phyloP scores from a whole-genome alignment of 352 stramenopile species.

The Plasmopara viticola region DNA sequence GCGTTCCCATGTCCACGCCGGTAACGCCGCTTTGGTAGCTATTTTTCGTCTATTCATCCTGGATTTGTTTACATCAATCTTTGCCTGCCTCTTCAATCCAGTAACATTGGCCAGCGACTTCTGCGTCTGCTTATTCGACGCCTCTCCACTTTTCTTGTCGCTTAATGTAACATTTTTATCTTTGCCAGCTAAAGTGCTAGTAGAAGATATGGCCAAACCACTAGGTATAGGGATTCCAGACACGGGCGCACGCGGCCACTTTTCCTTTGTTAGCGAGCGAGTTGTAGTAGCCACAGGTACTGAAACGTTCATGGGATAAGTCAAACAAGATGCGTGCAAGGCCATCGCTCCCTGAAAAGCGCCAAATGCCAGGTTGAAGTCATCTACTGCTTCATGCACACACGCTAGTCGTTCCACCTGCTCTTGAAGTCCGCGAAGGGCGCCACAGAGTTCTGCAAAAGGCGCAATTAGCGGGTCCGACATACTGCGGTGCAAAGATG shows the following conservation, averaged over 20 bases:
- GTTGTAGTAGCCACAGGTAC: not conserved
- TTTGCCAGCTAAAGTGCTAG: not conserved
- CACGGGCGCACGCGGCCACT: constrained; percentile 7
- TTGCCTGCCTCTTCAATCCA: constrained; percentile 20
- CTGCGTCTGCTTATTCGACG: constrained; percentile 6
- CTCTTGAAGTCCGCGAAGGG: constrained; percentile 57
- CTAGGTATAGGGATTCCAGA: constrained; percentile 40
- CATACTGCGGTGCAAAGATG: constrained; percentile 8
- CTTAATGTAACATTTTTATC: not conserved
- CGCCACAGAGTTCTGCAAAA: constrained; percentile 53
- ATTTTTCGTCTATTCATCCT: constrained; percentile 25
- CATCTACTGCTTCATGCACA: constrained; percentile 65
- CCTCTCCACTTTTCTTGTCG: constrained; percentile 6
- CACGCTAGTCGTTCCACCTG: constrained; percentile 57
- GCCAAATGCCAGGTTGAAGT: constrained; percentile 73
- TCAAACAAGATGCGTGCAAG: constrained; percentile 69
- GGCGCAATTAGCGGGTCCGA: constrained; percentile 36
- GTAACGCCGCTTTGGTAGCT: constrained; percentile 20
- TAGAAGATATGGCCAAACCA: constrained; percentile 8
- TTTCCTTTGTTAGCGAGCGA: constrained; percentile 19
- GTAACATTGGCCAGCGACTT: not conserved
- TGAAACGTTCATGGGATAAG: constrained; percentile 36
- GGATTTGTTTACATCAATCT: constrained; percentile 16
- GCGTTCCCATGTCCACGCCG: constrained; percentile 76
- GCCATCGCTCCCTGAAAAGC: constrained; percentile 69